Evolutionary conservation across 352 stramenopile genomes (phyloP).

Genomic region (Pythium sukuiense): DNA sequence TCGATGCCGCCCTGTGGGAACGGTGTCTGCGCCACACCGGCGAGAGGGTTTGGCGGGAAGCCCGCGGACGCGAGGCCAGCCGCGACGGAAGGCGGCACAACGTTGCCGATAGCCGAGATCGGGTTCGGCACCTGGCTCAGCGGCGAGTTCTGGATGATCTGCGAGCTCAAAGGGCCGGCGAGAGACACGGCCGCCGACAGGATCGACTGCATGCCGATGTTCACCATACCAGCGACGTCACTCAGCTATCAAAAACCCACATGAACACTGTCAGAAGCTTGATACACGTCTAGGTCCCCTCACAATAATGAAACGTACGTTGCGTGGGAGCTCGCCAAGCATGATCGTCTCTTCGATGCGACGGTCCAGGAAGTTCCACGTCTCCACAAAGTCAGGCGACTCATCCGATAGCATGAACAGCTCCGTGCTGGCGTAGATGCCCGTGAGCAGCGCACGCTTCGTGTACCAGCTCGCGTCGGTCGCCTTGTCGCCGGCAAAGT

Average conservation of each 20-base stretch:
- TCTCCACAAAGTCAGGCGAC: conserved; percentile 72
- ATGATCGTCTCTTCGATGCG: conserved; percentile 81
- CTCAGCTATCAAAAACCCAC: conserved; percentile 37
- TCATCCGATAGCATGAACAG: conserved; percentile 85
- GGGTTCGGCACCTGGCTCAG: conserved; percentile 74
- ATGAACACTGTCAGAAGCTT: not conserved
- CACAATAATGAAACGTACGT: conserved; percentile 44
- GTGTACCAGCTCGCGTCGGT: conserved; percentile 86
- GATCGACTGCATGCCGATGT: conserved; percentile 75
- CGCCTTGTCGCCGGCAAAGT: conserved; percentile 85
- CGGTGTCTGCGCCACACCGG: conserved; percentile 9
- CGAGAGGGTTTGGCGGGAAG: conserved; percentile 45
- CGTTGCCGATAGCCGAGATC: conserved; percentile 58
- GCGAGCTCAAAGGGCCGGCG: conserved; percentile 60
- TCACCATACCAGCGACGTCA: conserved; percentile 77
- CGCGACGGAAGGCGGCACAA: conserved; percentile 48
- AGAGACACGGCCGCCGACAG: conserved; percentile 77
- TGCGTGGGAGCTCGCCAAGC: conserved; percentile 77
- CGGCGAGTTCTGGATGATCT: conserved; percentile 72
- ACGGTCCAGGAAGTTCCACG: conserved; percentile 82
- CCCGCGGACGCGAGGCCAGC: conserved; percentile 41
- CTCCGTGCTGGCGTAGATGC: conserved; percentile 81
- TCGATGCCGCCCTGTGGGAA: conserved; percentile 27
- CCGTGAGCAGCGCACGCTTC: conserved; percentile 77
- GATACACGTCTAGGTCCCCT: not conserved